phyloP scores from a whole-genome alignment of 2,329 filamentous ascomycete species.

The Botrytis sinoallii region DNA sequence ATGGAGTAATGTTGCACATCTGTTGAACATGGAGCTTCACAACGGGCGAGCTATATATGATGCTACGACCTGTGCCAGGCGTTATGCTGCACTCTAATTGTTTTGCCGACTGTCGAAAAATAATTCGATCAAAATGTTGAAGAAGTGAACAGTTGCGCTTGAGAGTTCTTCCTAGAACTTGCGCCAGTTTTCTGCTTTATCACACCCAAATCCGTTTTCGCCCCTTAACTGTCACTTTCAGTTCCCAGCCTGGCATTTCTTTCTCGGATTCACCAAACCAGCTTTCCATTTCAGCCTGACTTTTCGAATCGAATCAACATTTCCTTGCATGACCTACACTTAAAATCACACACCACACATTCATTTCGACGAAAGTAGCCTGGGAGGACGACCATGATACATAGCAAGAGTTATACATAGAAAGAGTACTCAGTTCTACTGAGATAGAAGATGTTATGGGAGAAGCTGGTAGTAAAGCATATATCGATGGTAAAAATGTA shows the following conservation, averaged over 20 bases:
- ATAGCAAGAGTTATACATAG: conserved; percentile 2
- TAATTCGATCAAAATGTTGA: neutral
- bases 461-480: neutral
- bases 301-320: neutral
- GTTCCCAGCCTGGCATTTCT: neutral
- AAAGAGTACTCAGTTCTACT: neutral
- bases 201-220: neutral
- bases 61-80: conserved; percentile 13
- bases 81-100: conserved; percentile 14
- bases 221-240: no score
- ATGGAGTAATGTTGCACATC: conserved; percentile 28
- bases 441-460: neutral
- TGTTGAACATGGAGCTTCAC: conserved; percentile 13
- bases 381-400: neutral
- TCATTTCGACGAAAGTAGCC: neutral
- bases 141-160: neutral
- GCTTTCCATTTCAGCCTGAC: neutral
- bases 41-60: neutral
- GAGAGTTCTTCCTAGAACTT: neutral
- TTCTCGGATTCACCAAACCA: neutral
- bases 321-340: neutral
- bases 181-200: neutral
- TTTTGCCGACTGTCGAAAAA: neutral
- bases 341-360: neutral
- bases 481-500: conserved; percentile 12